Base-by-base conservation (phyloP, 202 grass and related monocot genomes). In the Digitaria exilis region DNA sequence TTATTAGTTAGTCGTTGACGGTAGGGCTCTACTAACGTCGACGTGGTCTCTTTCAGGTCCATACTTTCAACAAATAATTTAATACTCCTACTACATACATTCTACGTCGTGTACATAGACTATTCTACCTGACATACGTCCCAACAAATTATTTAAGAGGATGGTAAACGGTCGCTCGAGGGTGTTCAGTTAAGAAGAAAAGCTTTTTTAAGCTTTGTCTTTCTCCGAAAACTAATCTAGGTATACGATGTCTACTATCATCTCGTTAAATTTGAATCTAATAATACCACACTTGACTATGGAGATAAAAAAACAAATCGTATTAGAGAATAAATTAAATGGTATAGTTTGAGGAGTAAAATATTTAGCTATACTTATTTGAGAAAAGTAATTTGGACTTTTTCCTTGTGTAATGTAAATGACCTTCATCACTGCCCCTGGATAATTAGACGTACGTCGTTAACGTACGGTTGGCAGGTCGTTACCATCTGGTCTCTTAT, bases 401-500 rank as follows among this genome's bases (percentile, higher is more conserved):
- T n/a, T n/a, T n/a, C n/a, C n/a, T n/a, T n/a, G n/a, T n/a, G n/a
- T n/a, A n/a, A n/a, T n/a, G n/a, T n/a, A n/a, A n/a, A n/a, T n/a
- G n/a, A n/a, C n/a, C n/a, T n/a, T n/a, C n/a, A n/a, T n/a, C n/a
- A n/a, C n/a, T n/a, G n/a, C n/a, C n/a, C 26, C 22, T 15, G 24
- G 37, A 59, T 19, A 29, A 68, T 7, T 46, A 21, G 74, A n/a
- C n/a, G n/a, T n/a, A 30, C 0, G 10, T 35, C 48, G 22, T 39
- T 80, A 80, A 43, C 64, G 35, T 56, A 45, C 24, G 25, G 64
- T 69, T 56, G 22, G 63, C 22, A 10, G 2, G 50, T 69, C 78
- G 55, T 80, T n/a, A 35, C 19, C 19, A 11, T 56, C 3, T 37
- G 2, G 21, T 75, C 56, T 37, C 32, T 72, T 22, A 35, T 74